These are phyloP conservation scores for Solanum bulbocastanum DNA, from an alignment of 257 asterid species.

Conservation along the genomic window DNA sequence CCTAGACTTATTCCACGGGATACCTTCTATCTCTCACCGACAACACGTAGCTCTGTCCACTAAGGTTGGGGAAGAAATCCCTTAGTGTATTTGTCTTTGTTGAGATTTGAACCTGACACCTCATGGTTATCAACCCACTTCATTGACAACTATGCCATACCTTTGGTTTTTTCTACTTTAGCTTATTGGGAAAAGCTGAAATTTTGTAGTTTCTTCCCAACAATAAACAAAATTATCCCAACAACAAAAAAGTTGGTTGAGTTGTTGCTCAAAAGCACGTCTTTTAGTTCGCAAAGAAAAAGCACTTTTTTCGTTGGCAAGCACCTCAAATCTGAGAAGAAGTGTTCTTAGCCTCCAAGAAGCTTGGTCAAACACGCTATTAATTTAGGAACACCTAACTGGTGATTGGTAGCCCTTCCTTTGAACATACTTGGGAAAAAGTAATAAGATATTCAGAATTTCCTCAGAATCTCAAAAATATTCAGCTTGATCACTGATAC, in stretches of 20 bases:
- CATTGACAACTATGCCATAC: neutral
- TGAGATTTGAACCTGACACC: neutral
- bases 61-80: neutral
- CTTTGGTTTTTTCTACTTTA: neutral
- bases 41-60: neutral
- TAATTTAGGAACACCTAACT: neutral
- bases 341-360: neutral
- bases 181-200: neutral
- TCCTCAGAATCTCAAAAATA: neutral
- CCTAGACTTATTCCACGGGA: neutral
- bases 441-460: neutral
- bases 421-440: neutral
- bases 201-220: neutral
- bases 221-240: neutral
- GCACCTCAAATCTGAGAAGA: neutral
- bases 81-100: neutral
- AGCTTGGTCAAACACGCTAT: neutral
- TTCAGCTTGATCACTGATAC: neutral
- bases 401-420: neutral
- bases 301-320: neutral
- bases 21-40: neutral
- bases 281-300: neutral
- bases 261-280: neutral
- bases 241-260: neutral
- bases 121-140: neutral